phyloP scores from a whole-genome alignment of 1,139 yeast species.

The Yamadazyma jaroonii region DNA sequence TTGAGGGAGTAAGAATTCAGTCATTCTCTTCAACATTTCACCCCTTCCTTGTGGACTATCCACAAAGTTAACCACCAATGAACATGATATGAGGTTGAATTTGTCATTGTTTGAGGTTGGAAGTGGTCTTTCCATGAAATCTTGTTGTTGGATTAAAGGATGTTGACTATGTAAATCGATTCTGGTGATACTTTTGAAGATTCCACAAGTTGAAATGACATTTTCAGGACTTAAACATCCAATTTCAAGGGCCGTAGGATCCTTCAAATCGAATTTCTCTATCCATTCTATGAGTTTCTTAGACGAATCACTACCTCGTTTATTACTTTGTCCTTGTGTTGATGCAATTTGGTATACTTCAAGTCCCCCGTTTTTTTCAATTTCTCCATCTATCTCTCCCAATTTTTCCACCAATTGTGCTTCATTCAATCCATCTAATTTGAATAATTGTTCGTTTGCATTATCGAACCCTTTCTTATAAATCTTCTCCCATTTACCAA shows the following conservation, averaged over 20 bases:
- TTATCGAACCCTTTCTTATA: slow-evolving; percentile 19
- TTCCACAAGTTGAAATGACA: slow-evolving; percentile 56
- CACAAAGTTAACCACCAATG: slow-evolving; percentile 85
- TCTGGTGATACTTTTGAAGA: slow-evolving; percentile 49
- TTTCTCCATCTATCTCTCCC: slow-evolving; percentile 60
- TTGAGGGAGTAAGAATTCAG: slow-evolving; percentile 46
- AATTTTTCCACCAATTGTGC: slow-evolving; percentile 25
- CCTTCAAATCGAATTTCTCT: slow-evolving; percentile 10
- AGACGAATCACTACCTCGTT: slow-evolving; percentile 90
- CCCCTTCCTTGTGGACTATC: slow-evolving; percentile 73
- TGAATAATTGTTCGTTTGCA: slow-evolving; percentile 15
- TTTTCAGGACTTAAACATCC: slow-evolving; percentile 76
- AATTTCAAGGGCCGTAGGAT: slow-evolving; percentile 61
- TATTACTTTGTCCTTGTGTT: slow-evolving; percentile 70
- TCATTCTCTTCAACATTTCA: slow-evolving; percentile 64
- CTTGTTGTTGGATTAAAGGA: slow-evolving; percentile 67
- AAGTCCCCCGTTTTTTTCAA: slow-evolving; percentile 63
- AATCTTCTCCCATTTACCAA: slow-evolving; percentile 17
- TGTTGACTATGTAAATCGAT: slow-evolving; percentile 85
- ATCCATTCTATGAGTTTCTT: slow-evolving; percentile 73
- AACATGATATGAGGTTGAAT: slow-evolving; percentile 73
- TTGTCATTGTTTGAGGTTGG: slow-evolving; percentile 44
- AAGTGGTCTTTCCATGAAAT: slow-evolving; percentile 75
- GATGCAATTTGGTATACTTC: slow-evolving; percentile 84
- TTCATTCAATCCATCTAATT: slow-evolving; percentile 18